Conservation (phyloP, 2,329 filamentous ascomycete species). For the Curvularia hawaiiensis region DNA sequence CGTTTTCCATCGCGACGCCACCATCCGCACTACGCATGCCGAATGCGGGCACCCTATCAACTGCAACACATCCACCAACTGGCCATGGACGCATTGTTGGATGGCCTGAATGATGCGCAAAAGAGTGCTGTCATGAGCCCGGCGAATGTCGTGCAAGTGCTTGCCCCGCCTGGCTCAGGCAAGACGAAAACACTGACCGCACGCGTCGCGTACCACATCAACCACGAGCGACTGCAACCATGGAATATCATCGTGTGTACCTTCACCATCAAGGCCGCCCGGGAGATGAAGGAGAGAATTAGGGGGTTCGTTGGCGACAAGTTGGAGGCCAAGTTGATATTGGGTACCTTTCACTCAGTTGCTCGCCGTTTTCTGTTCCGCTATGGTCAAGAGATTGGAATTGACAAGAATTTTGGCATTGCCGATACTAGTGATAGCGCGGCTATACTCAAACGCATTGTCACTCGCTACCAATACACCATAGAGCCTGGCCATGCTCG, state of each 20-base stretch:
- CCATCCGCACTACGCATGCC: not conserved
- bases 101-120: conserved; percentile 69
- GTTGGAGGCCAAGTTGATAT: conserved; percentile 74
- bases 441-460: conserved; percentile 79
- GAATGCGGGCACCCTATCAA: conserved; percentile 2
- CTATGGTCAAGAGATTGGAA: conserved; percentile 83
- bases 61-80: conserved; percentile 12
- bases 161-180: conserved; percentile 71
- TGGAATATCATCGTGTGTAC: conserved; percentile 93
- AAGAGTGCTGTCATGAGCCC: conserved; percentile 67
- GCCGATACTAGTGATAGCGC: conserved; percentile 82
- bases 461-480: conserved; percentile 71
- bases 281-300: conserved; percentile 91
- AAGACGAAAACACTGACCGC: conserved; percentile 97
- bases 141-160: conserved; percentile 64
- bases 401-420: conserved; percentile 85
- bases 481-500: conserved; percentile 75
- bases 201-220: conserved; percentile 86
- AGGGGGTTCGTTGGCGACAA: conserved; percentile 79
- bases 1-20: conserved; percentile 3
- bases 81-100: conserved; percentile 61
- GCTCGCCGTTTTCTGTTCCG: conserved; percentile 80
- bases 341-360: conserved; percentile 96
- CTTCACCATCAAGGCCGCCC: conserved; percentile 94
- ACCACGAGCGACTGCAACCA: conserved; percentile 72